phyloP scores from a whole-genome alignment of 2,329 filamentous ascomycete species.

The Aspergillus hortae region DNA sequence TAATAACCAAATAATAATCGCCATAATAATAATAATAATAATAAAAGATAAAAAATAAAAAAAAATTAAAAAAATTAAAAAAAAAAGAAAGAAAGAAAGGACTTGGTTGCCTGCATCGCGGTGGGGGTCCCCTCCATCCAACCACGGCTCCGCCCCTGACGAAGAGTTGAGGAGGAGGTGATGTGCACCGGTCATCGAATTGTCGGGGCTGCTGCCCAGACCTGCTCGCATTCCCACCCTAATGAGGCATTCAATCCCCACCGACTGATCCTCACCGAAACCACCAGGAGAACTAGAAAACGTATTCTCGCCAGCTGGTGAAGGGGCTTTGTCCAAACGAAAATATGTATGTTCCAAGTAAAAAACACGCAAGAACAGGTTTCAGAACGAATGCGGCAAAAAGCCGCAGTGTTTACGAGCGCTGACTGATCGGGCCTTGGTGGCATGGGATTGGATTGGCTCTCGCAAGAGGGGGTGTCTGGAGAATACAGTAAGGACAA shows the following conservation, averaged over 20 bases:
- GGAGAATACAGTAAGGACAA: neutral
- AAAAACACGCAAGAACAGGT: neutral
- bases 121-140: conserved; percentile 16
- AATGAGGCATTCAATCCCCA: neutral
- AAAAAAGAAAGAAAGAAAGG: neutral
- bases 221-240: conserved; percentile 3
- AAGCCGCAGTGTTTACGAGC: neutral
- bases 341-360: no score
- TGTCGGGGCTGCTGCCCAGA: neutral
- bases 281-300: no score
- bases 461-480: neutral
- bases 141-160: conserved; percentile 18
- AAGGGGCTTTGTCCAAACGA: no score
- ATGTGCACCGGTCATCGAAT: conserved; percentile 20
- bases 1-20: no score
- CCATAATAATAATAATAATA: no score
- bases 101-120: conserved; percentile 13
- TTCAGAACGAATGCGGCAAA: neutral
- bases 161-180: conserved; percentile 13
- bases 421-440: neutral
- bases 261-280: neutral
- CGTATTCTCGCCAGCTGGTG: no score
- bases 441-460: neutral
- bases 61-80: neutral
- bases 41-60: neutral